Evolutionary conservation across 2,329 filamentous ascomycete genomes (phyloP).

Genomic region (Trichoderma atrobrunneum): DNA sequence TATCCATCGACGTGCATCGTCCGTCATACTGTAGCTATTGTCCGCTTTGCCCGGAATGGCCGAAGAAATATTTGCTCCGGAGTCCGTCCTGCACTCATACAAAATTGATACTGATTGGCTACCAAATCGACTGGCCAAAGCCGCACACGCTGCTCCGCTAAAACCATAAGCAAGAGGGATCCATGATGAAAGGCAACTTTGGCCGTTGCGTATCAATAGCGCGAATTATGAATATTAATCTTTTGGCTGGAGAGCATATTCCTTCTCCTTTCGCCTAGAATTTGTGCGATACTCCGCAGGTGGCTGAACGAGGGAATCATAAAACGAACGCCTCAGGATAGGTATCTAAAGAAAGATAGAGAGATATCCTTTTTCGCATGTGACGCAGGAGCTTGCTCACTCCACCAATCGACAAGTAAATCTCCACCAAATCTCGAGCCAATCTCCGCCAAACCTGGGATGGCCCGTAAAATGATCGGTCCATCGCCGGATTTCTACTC

Average conservation of each 20-base stretch:
- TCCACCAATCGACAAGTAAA: background rate
- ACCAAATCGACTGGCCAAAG: background rate
- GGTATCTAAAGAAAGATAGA: background rate
- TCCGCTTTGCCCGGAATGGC: background rate
- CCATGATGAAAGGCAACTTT: background rate
- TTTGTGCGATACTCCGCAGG: background rate
- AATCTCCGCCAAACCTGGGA: background rate
- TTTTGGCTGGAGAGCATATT: background rate
- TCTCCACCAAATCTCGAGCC: background rate
- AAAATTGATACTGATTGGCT: background rate
- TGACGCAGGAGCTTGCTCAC: background rate
- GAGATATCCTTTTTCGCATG: background rate
- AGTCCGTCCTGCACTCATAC: background rate
- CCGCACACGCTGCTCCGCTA: background rate
- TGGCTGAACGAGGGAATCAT: background rate
- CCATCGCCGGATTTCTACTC: background rate
- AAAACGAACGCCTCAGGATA: background rate
- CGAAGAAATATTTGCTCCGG: background rate
- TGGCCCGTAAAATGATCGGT: background rate
- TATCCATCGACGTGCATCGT: background rate
- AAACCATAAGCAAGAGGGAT: background rate
- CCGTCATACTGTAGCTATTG: background rate
- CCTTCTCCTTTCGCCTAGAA: background rate
- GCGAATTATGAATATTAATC: background rate
- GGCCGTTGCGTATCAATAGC: background rate